phyloP scores from a whole-genome alignment of 768 basidiomycete genomes.

The Strobilomyces dryophilus region DNA sequence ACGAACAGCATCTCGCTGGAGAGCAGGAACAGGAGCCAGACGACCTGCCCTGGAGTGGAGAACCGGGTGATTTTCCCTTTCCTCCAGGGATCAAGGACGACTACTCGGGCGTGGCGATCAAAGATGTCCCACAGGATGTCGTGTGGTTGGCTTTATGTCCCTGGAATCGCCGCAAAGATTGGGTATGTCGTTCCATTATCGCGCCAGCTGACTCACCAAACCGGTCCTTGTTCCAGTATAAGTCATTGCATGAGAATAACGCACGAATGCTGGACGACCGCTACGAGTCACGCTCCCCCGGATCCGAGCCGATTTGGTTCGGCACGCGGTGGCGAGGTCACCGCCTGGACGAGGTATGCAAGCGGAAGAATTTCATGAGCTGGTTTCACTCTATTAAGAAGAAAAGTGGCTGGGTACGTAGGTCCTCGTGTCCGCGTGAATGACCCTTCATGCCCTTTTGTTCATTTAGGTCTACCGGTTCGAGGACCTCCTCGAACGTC shows the following conservation, averaged over 20 bases:
- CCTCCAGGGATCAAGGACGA: neutral
- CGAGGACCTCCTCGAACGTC: conserved; percentile 8
- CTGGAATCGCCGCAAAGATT: neutral
- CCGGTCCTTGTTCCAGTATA: conserved; percentile 6
- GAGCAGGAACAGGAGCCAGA: neutral
- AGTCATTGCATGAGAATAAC: conserved; percentile 11
- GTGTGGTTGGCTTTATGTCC: conserved; percentile 15
- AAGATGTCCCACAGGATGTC: conserved; percentile 10
- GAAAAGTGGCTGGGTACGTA: conserved; percentile 5
- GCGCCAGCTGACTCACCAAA: neutral
- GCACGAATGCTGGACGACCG: conserved; percentile 10
- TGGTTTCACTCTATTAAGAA: conserved; percentile 9
- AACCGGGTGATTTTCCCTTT: conserved; percentile 4
- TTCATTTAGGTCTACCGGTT: conserved; percentile 5
- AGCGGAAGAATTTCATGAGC: neutral
- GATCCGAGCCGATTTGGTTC: conserved; percentile 21
- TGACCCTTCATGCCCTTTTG: neutral
- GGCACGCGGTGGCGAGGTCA: conserved; percentile 14
- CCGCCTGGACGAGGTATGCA: conserved; percentile 11
- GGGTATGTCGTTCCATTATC: conserved; percentile 4
- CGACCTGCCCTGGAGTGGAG: no score
- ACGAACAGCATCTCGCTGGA: conserved; percentile 3
- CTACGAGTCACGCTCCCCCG: conserved; percentile 18
- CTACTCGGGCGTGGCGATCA: conserved; percentile 1
- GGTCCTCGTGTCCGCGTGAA: neutral